Evolutionary conservation across 306 rosid species (phyloP).

Genomic region (Vachellia collinsii): DNA sequence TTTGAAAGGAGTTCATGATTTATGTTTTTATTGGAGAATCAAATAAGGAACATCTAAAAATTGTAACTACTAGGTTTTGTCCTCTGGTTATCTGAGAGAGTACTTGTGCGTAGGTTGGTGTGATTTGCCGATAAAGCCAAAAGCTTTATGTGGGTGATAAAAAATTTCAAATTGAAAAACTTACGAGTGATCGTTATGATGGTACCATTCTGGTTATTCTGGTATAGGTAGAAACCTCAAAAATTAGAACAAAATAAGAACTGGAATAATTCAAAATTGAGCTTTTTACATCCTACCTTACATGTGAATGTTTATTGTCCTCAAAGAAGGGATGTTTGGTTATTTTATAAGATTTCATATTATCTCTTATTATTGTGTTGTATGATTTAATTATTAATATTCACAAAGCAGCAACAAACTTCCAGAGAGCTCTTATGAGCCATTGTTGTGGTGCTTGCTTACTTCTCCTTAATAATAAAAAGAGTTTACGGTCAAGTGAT

Average conservation of each 20-base stretch:
- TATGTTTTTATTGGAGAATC: conserved; percentile 6
- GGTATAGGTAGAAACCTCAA: background rate
- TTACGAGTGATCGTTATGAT: background rate
- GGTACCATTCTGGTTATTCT: background rate
- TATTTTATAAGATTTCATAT: conserved; percentile 5
- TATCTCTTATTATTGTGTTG: conserved; percentile 18
- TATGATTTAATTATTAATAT: background rate
- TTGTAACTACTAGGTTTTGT: background rate
- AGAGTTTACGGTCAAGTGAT: too few species aligned
- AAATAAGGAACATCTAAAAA: background rate
- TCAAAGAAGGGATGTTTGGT: conserved; percentile 26
- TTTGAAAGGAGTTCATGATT: background rate
- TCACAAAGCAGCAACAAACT: conserved; percentile 10
- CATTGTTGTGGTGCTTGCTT: background rate
- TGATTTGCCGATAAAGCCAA: conserved; percentile 16
- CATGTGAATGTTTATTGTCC: conserved; percentile 17
- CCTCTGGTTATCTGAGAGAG: background rate
- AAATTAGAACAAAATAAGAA: background rate
- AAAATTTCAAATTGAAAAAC: conserved; percentile 28
- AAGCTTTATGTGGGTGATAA: background rate
- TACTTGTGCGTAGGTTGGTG: conserved; percentile 13
- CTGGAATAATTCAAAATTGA: background rate
- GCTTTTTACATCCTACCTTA: background rate
- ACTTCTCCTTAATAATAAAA: background rate
- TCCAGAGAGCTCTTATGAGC: background rate